Evolutionary conservation across 331 rosid species (phyloP).

Genomic region (Pyrus hybrid): DNA sequence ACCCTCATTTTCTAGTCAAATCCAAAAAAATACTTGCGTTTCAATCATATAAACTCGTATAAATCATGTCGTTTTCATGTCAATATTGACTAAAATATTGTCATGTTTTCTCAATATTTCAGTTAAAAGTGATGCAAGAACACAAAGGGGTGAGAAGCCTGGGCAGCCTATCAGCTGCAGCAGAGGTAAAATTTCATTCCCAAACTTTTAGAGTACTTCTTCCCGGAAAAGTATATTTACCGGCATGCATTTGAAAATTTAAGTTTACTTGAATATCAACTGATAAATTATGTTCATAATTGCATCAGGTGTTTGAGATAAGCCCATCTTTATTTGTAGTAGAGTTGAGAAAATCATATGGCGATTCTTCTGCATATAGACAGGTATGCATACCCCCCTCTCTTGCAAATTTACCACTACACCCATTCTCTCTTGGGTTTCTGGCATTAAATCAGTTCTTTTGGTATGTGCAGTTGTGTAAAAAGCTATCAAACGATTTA

Average conservation of each 20-base stretch:
- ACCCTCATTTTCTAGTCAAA: background rate
- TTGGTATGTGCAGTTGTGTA: conserved; percentile 58
- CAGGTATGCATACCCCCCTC: conserved; percentile 31
- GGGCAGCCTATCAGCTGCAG: conserved; percentile 58
- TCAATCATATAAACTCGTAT: background rate
- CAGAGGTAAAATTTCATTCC: conserved; percentile 50
- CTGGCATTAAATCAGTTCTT: background rate
- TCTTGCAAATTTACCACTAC: background rate
- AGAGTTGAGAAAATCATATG: conserved; percentile 77
- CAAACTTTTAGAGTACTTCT: background rate
- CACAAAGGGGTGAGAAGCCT: conserved; percentile 37
- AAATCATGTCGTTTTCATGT: background rate
- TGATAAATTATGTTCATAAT: background rate
- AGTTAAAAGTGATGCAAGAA: conserved; percentile 75
- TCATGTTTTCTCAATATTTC: conserved; percentile 17
- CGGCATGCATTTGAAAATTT: background rate
- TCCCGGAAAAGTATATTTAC: background rate
- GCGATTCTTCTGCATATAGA: conserved; percentile 80
- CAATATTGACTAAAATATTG: background rate
- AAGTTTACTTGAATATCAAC: background rate
- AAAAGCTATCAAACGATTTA: conserved; percentile 60
- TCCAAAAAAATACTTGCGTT: background rate
- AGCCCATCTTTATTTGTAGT: conserved; percentile 72
- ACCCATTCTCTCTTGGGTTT: background rate
- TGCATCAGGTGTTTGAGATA: conserved; percentile 74